phyloP scores from a whole-genome alignment of 208 protist species.

The Phytomonas francai region DNA sequence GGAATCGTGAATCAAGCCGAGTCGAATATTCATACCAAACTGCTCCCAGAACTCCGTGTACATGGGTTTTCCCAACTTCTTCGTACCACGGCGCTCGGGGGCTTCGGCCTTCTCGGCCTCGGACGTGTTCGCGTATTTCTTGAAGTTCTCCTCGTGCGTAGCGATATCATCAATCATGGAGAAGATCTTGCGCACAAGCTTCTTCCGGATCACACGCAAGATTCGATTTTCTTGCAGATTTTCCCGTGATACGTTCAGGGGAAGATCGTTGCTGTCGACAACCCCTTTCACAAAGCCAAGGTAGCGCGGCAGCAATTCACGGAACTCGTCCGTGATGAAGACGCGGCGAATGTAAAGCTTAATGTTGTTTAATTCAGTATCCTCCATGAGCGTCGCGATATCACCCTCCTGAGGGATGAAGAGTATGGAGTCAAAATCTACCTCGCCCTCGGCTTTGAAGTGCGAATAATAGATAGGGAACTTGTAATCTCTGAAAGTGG shows the following conservation, averaged over 20 bases:
- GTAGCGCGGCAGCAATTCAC: conserved; percentile 93
- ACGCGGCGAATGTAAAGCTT: conserved; percentile 97
- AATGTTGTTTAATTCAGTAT: conserved; percentile 67
- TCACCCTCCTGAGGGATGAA: conserved; percentile 94
- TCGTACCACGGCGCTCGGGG: conserved; percentile 19
- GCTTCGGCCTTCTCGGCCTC: conserved; percentile 16
- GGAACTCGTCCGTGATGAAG: conserved; percentile 98
- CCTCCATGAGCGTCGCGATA: conserved; percentile 85
- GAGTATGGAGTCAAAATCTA: conserved; percentile 97
- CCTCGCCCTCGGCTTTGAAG: conserved; percentile 96
- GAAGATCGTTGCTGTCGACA: conserved; percentile 99
- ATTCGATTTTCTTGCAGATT: conserved; percentile 97
- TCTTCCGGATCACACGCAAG: conserved; percentile 96
- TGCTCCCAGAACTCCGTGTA: conserved; percentile 93
- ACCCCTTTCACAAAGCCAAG: conserved; percentile 95
- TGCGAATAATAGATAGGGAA: conserved; percentile 95
- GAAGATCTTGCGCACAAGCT: conserved; percentile 93
- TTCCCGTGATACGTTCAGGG: conserved; percentile 99
- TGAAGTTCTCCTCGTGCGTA: conserved; percentile 58
- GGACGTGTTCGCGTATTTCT: conserved; percentile 5
- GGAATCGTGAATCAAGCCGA: conserved; percentile 97
- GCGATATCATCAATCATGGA: conserved; percentile 92
- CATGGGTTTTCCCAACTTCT: conserved; percentile 49
- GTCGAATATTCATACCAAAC: conserved; percentile 95
- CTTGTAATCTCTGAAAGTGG: conserved; percentile 90